Evolutionary conservation across 202 grass and related monocot genomes (phyloP).

Genomic region (Thinopyrum obtusiflorum): DNA sequence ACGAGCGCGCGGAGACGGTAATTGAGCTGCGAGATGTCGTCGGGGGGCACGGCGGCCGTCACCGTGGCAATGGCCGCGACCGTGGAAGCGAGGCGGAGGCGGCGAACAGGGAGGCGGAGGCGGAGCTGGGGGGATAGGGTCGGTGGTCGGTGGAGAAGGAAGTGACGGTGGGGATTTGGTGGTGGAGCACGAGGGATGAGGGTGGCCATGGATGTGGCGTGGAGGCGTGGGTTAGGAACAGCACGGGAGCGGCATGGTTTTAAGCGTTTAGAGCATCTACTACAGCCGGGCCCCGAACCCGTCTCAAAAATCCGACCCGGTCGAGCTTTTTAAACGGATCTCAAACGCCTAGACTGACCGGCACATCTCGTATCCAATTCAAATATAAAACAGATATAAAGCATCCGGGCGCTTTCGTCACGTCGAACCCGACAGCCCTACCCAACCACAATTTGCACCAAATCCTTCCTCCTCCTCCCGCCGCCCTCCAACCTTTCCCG

Average conservation of each 20-base stretch:
- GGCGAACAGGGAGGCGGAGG: background rate
- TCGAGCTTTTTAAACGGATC: no score
- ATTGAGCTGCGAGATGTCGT: conserved; percentile 71
- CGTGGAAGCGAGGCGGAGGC: background rate
- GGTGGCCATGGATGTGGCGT: conserved; percentile 19
- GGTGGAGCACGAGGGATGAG: background rate
- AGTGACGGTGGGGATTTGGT: background rate
- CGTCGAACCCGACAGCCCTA: no score
- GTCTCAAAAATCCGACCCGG: no score
- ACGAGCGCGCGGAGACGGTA: conserved; percentile 39
- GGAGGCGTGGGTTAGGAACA: conserved; percentile 6
- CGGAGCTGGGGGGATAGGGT: background rate
- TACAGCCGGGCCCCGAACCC: no score
- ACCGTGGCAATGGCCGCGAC: conserved; percentile 22
- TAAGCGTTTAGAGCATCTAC: no score
- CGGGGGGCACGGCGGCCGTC: conserved; percentile 36
- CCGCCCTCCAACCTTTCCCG: no score
- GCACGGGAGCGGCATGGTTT: conserved; percentile 6
- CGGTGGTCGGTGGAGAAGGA: conserved; percentile 17
- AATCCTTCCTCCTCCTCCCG: no score
- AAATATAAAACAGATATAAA: no score
- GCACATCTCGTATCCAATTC: no score
- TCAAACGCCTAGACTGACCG: no score
- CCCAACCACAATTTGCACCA: no score
- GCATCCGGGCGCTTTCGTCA: no score